Conservation (phyloP, 2,329 filamentous ascomycete species). For the Exophiala xenobiotica region DNA sequence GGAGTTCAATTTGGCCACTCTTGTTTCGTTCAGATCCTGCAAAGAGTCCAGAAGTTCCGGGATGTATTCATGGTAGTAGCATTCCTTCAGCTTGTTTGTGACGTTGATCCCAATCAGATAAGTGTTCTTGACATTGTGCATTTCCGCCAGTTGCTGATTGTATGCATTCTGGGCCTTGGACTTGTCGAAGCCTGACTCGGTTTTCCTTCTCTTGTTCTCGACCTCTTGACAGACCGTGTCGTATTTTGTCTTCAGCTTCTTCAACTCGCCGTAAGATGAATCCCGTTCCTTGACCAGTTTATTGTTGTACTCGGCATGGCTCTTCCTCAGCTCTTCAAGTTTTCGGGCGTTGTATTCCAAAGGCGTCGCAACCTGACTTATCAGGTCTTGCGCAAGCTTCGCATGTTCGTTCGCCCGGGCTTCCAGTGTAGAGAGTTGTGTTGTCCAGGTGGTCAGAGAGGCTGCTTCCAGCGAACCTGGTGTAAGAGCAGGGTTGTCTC, state of each 20-base stretch:
- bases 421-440: constrained; percentile 87
- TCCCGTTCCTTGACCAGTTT: constrained; percentile 91
- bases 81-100: constrained; percentile 95
- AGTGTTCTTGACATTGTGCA: constrained; percentile 98
- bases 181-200: constrained; percentile 91
- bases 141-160: constrained; percentile 87
- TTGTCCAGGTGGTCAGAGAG: constrained; percentile 94
- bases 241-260: constrained; percentile 90
- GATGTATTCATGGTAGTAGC: constrained; percentile 95
- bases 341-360: constrained; percentile 70
- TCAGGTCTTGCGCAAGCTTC: constrained; percentile 72
- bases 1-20: constrained; percentile 77
- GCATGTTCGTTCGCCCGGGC: constrained; percentile 86
- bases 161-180: constrained; percentile 86
- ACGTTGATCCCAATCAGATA: constrained; percentile 96
- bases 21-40: constrained; percentile 89
- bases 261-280: constrained; percentile 75
- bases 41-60: constrained; percentile 87
- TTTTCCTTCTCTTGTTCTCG: constrained; percentile 90
- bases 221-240: constrained; percentile 92
- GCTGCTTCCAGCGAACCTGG: constrained; percentile 95
- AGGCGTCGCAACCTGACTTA: constrained; percentile 80
- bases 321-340: constrained; percentile 90
- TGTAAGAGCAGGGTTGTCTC: constrained; percentile 88
- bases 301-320: constrained; percentile 81